A percentile compares a stretch with the other conserved stretches of the same genome.
Evolutionary conservation across 441 rosid species (phyloP).

Genomic region (Erysimum pusillum): DNA sequence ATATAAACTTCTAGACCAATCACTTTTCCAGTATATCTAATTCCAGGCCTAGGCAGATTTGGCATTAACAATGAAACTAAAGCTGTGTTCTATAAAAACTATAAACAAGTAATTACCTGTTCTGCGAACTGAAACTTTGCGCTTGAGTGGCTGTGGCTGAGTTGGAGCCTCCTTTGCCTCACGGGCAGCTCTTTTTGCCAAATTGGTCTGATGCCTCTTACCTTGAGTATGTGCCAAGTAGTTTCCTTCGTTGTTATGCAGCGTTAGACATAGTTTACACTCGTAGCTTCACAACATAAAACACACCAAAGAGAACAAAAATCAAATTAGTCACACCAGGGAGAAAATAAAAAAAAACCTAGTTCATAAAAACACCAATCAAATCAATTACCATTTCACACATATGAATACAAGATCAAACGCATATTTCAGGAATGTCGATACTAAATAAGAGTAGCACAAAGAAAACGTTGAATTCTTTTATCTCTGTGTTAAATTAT

Average conservation of each 20-base stretch:
- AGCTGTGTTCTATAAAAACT: background rate
- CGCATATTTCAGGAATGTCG: background rate
- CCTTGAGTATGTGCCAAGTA: conserved; percentile 97
- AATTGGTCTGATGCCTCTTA: conserved; percentile 95
- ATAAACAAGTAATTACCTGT: conserved; percentile 53
- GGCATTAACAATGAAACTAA: background rate
- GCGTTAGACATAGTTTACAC: conserved; percentile 95
- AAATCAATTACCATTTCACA: background rate
- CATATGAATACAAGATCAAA: background rate
- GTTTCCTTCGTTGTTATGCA: conserved; percentile 98
- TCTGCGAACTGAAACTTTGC: conserved; percentile 84
- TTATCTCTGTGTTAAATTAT: background rate
- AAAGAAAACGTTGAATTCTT: background rate
- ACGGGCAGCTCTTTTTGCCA: conserved; percentile 94
- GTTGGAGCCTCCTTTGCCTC: conserved; percentile 93
- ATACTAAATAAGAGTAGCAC: background rate
- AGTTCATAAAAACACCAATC: conserved; percentile 10
- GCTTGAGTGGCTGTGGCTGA: conserved; percentile 93
- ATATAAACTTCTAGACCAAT: conserved; percentile 13
- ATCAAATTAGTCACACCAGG: conserved; percentile 5
- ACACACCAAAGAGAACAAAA: conserved; percentile 14
- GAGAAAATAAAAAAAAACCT: background rate
- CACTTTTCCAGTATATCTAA: background rate
- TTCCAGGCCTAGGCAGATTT: background rate
- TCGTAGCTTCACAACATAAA: conserved; percentile 74